Percentiles rank a stretch among this genome's conserved stretches.
Evolutionary conservation across 2,329 filamentous ascomycete species (phyloP).

Genomic region (Talaromyces marneffei): DNA sequence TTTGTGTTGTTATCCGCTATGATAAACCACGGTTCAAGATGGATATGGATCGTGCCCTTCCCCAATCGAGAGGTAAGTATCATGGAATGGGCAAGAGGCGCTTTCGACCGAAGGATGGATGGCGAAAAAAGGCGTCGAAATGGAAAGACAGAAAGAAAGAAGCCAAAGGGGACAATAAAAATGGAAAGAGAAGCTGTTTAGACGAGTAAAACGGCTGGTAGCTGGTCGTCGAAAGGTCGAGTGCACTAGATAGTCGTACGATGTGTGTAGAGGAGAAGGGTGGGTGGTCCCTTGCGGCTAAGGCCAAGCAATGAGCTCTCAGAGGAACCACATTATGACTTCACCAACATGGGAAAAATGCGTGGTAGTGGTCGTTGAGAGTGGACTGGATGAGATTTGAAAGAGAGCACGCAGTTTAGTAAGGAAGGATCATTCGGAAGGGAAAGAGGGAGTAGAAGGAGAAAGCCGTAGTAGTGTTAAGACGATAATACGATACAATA

Average conservation of each 20-base stretch:
- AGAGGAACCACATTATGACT: constrained; percentile 11
- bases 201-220: constrained; percentile 3
- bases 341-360: not conserved
- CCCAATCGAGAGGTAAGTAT: not conserved
- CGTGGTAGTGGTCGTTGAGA: not conserved
- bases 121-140: not conserved
- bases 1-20: constrained; percentile 8
- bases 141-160: not conserved
- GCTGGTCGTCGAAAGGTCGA: not conserved
- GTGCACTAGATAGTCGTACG: not conserved
- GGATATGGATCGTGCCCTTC: not conserved
- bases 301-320: constrained; percentile 4
- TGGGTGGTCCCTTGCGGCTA: constrained; percentile 9
- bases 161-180: constrained; percentile 2
- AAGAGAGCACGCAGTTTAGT: not conserved
- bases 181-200: constrained; percentile 1
- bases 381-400: not conserved
- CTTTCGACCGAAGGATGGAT: constrained; percentile 7
- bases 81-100: constrained; percentile 13
- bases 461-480: not conserved
- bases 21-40: constrained; percentile 5
- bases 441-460: not conserved
- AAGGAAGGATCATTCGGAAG: not conserved
- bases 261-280: not conserved
- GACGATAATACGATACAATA: not conserved